phyloP scores from a whole-genome alignment of 352 stramenopile species.

The Elongisporangium undulatum region DNA sequence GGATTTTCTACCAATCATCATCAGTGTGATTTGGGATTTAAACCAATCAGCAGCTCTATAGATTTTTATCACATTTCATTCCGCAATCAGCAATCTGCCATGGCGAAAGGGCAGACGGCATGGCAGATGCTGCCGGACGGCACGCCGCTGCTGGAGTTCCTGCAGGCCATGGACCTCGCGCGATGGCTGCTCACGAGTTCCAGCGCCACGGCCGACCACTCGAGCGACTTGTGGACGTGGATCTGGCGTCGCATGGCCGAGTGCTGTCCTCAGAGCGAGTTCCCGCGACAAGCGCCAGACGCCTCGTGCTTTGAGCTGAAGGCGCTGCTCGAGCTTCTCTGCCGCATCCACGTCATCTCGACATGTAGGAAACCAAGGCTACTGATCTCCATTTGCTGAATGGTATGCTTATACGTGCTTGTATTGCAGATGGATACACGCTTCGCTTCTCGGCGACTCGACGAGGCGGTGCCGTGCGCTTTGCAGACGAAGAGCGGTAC shows the following conservation, averaged over 20 bases:
- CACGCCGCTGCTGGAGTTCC: conserved; percentile 48
- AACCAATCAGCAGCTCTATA: conserved; percentile 11
- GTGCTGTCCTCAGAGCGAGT: conserved; percentile 15
- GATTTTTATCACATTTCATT: conserved; percentile 7
- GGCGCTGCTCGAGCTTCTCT: conserved; percentile 37
- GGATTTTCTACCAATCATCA: conserved; percentile 21
- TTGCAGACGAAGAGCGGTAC: conserved; percentile 29
- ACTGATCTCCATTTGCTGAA: not conserved
- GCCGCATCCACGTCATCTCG: conserved; percentile 41
- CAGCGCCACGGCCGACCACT: conserved; percentile 13
- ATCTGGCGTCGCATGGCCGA: conserved; percentile 22
- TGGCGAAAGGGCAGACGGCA: not conserved
- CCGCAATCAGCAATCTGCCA: conserved; percentile 12
- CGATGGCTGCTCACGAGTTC: conserved; percentile 22
- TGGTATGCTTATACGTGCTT: not conserved
- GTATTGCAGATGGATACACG: conserved; percentile 33
- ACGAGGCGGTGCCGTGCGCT: conserved; percentile 39
- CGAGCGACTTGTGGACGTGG: conserved; percentile 36
- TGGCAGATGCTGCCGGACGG: conserved; percentile 26
- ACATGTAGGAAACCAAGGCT: conserved; percentile 27
- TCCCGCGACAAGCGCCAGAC: conserved; percentile 19
- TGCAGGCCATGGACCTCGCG: conserved; percentile 30
- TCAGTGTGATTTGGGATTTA: not conserved
- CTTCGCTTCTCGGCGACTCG: conserved; percentile 38
- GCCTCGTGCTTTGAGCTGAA: conserved; percentile 22